Conservation (phyloP, 371 early-diverging fungal genomes). For the Rhizopus microsporus region DNA sequence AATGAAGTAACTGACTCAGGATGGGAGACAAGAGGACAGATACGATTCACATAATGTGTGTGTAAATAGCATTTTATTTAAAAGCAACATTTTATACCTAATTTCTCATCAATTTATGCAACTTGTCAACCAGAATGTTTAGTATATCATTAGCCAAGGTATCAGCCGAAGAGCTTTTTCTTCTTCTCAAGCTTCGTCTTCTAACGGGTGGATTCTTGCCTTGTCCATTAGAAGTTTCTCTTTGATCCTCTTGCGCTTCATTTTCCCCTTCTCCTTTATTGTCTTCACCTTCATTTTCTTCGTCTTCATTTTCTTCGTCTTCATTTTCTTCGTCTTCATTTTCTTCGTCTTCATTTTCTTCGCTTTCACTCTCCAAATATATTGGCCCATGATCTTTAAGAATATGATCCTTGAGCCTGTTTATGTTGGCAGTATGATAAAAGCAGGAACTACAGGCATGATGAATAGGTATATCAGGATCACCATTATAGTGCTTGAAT, state of each 20-base stretch:
- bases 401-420: not conserved
- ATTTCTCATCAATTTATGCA: not conserved
- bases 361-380: too few species aligned
- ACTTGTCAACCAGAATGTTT: not conserved
- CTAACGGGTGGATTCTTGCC: not conserved
- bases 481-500: not conserved
- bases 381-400: not conserved
- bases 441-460: not conserved
- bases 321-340: not conserved
- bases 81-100: too few species aligned
- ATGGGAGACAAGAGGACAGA: slow-evolving; percentile 20
- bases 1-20: slow-evolving; percentile 5
- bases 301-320: not conserved
- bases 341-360: not conserved
- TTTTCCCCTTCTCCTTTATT: not conserved
- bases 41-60: slow-evolving; percentile 9
- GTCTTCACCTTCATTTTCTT: not conserved
- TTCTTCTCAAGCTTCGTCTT: not conserved
- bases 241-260: not conserved
- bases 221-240: not conserved
- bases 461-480: not conserved
- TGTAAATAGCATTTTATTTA: too few species aligned
- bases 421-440: not conserved
- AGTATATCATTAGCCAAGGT: not conserved
- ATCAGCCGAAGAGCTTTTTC: not conserved